Base-by-base conservation (phyloP, 2,329 filamentous ascomycete species). In the Thelonectria blattea region DNA sequence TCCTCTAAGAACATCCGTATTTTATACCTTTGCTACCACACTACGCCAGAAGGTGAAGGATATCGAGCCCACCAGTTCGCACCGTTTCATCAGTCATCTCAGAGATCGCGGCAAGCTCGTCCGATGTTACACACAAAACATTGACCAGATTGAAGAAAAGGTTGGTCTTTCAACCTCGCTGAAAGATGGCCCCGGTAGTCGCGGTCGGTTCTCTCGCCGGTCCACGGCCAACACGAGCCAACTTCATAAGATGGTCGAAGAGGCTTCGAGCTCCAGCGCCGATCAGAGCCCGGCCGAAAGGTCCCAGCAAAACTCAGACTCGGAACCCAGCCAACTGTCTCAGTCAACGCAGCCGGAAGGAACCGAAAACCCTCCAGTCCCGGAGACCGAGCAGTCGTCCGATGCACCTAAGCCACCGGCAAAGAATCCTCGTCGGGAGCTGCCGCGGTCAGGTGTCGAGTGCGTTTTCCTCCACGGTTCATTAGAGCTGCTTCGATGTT, bases 71-170 rank as follows among this genome's bases (percentile, higher is more conserved):
- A 91, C 88, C 1, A 79, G 80, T 17, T 89, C 87, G 1, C 89
- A 92, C 74, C 84, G 83, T 56, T 91, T 92, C 71, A 88, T 92
- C 65, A 83, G 85, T 45, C 84, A 87, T 34, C 79, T 92, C 5
- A 82, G 88, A 46, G 87, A 91, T 69, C 82, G 85, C 4, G 87
- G 88, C 3, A 88, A 89, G 64, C 79, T 92, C 5, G 87, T 91
- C 32, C 80, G 89, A 41, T 90, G 88, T 68, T 92, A 92, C 68
- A 91, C 89, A 0, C 89, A 92, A 66, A 92, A 91, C 64, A 91
- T 92, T 65, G 89, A 92, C 66, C 86, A 87, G 62, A 85, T 92
- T 7, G 89, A 92, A 71, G 86, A 88, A 68, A 87, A 89, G 58
- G 87, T 90, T 45, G 89, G 88, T 3, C 78, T 91, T 3, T 85